Conservation (phyloP, 2,329 filamentous ascomycete species). For the Penicillium sp. region DNA sequence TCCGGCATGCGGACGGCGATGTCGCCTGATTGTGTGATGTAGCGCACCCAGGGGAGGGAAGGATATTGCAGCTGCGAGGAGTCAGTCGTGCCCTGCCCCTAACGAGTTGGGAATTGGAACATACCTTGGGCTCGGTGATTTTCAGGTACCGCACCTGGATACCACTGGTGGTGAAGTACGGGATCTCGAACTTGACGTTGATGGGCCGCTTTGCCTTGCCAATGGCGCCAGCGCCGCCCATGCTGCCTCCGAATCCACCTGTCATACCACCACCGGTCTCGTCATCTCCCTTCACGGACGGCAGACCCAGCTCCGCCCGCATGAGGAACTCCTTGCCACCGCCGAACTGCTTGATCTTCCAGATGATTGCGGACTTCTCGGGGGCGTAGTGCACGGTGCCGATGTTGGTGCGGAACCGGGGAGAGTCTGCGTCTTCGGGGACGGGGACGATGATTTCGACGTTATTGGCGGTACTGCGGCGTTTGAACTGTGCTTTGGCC, state of each 20-base stretch:
- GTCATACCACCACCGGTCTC: conserved; percentile 97
- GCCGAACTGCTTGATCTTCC: conserved; percentile 99
- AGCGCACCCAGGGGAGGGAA: conserved; percentile 94
- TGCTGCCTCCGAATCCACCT: conserved; percentile 91
- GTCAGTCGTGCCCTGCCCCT: conserved; percentile 6
- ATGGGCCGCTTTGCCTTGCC: conserved; percentile 94
- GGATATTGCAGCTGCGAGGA: conserved; percentile 91
- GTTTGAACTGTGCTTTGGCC: conserved; percentile 96
- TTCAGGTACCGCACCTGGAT: conserved; percentile 98
- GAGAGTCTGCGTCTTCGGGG: conserved; percentile 93
- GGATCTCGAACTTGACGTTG: conserved; percentile 99
- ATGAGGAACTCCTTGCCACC: conserved; percentile 98
- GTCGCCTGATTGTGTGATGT: conserved; percentile 97
- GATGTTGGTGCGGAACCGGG: conserved; percentile 95
- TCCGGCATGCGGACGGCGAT: conserved; percentile 95
- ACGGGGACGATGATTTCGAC: conserved; percentile 97
- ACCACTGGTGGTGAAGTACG: conserved; percentile 99
- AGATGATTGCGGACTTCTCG: conserved; percentile 95
- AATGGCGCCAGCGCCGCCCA: conserved; percentile 78
- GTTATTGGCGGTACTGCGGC: conserved; percentile 95
- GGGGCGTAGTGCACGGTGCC: conserved; percentile 96
- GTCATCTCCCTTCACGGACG: conserved; percentile 91
- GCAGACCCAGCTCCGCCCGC: conserved; percentile 91
- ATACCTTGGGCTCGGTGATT: conserved; percentile 98
- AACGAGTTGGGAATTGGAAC: conserved; percentile 27